Conservation (phyloP, 192 early-diverging fungal species). For the Funneliformis geosporum region DNA sequence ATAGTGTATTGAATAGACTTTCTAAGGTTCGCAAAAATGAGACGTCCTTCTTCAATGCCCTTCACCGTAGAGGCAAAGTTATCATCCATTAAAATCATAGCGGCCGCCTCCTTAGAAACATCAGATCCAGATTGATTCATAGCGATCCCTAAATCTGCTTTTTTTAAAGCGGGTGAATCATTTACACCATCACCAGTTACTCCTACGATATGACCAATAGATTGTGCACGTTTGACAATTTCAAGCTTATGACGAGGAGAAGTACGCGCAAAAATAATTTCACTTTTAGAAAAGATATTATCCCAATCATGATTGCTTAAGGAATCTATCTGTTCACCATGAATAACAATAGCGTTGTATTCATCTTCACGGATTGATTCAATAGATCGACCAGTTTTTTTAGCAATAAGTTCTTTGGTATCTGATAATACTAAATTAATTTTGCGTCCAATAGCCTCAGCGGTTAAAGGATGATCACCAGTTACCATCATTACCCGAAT, state of each 20-base stretch:
- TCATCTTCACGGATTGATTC: conserved; percentile 77
- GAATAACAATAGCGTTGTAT: conserved; percentile 86
- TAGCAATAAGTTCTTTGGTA: conserved; percentile 78
- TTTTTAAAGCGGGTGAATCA: conserved; percentile 95
- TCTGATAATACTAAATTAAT: conserved; percentile 93
- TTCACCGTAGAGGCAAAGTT: conserved; percentile 95
- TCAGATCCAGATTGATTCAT: conserved; percentile 96
- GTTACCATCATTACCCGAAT: conserved; percentile 99
- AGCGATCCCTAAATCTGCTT: conserved; percentile 95
- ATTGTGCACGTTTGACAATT: conserved; percentile 92
- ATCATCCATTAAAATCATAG: conserved; percentile 97
- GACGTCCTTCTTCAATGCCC: conserved; percentile 92
- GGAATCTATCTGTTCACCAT: conserved; percentile 84
- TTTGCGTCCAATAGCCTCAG: conserved; percentile 94
- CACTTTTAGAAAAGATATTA: conserved; percentile 88
- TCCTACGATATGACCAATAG: conserved; percentile 93
- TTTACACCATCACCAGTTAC: conserved; percentile 98
- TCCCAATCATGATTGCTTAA: conserved; percentile 90
- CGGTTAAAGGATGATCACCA: conserved; percentile 94
- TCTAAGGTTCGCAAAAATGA: conserved; percentile 95
- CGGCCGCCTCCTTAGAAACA: conserved; percentile 93
- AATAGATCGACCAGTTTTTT: conserved; percentile 59
- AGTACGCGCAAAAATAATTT: conserved; percentile 96
- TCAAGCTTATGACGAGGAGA: conserved; percentile 96
- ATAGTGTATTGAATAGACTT: conserved; percentile 94